Evolutionary conservation across 306 rosid species (phyloP).

Genomic region (Elaeagnus macrophylla): DNA sequence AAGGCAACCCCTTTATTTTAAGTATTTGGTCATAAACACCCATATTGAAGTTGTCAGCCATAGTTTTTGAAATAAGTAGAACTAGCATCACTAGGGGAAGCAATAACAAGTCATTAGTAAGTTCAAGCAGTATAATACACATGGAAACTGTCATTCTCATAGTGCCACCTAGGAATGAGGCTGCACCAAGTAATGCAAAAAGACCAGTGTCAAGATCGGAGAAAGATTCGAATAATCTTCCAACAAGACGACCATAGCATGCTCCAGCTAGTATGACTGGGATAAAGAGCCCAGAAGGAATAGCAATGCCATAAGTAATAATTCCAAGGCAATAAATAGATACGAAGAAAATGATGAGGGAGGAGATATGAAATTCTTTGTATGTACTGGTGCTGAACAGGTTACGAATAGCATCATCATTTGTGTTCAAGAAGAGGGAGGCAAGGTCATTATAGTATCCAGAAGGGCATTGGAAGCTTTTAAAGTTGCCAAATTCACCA

Average conservation of each 20-base stretch:
- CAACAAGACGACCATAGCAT: conserved; percentile 71
- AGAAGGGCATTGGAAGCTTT: conserved; percentile 61
- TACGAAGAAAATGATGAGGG: conserved; percentile 54
- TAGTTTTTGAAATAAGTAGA: conserved; percentile 67
- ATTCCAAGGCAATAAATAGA: conserved; percentile 56
- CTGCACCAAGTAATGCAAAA: conserved; percentile 88
- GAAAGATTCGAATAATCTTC: conserved; percentile 43
- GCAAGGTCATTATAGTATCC: conserved; percentile 80
- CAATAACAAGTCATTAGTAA: conserved; percentile 62
- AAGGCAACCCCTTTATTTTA: conserved; percentile 71
- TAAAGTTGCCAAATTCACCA: conserved; percentile 55
- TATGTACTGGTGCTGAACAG: conserved; percentile 40
- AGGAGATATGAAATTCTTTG: conserved; percentile 50
- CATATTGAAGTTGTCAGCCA: conserved; percentile 64
- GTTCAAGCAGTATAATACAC: conserved; percentile 78
- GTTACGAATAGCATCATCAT: conserved; percentile 73
- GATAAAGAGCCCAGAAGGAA: conserved; percentile 85
- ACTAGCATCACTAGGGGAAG: conserved; percentile 81
- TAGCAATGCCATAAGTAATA: conserved; percentile 73
- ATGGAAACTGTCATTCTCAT: conserved; percentile 98
- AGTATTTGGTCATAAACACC: conserved; percentile 85
- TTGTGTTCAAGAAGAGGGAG: conserved; percentile 70
- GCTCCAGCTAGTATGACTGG: conserved; percentile 85
- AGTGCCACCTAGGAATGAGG: conserved; percentile 92
- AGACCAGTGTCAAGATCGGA: conserved; percentile 60